Percentiles rank a stretch among this genome's conserved stretches.
Evolutionary conservation across 75 land plant species (phyloP).

Genomic region (Picea sitchensis): DNA sequence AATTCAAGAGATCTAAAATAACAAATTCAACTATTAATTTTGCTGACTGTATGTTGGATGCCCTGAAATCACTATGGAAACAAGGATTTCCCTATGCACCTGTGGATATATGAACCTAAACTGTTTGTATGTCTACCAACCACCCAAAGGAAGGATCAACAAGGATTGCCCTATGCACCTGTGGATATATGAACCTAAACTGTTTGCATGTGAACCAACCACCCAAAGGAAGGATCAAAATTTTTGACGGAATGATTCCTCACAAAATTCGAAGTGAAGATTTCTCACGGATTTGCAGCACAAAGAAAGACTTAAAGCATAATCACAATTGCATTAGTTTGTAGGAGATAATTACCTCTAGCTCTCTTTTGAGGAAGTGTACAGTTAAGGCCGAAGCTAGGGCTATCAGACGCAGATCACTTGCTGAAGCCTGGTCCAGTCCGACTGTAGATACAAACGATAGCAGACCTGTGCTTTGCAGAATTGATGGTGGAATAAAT

Average conservation of each 20-base stretch:
- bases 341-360: constrained; percentile 39
- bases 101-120: too few species aligned
- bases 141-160: neutral
- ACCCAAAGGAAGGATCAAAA: neutral
- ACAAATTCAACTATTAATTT: too few species aligned
- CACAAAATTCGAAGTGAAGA: neutral
- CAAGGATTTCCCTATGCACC: too few species aligned
- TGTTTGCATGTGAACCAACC: neutral
- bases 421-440: neutral
- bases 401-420: constrained; percentile 4
- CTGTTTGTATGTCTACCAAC: too few species aligned
- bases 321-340: neutral
- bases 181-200: neutral
- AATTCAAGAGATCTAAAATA: too few species aligned
- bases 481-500: neutral
- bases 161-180: neutral
- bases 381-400: constrained; percentile 32
- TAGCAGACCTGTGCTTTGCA: neutral
- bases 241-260: neutral
- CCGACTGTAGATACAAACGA: neutral
- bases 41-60: too few species aligned
- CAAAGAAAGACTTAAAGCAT: neutral
- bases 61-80: too few species aligned
- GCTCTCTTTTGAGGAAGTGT: constrained; percentile 62
- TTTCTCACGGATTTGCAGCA: neutral